Base-by-base conservation (phyloP, 176 grass and related monocot genomes). In the Typha latifolia region DNA sequence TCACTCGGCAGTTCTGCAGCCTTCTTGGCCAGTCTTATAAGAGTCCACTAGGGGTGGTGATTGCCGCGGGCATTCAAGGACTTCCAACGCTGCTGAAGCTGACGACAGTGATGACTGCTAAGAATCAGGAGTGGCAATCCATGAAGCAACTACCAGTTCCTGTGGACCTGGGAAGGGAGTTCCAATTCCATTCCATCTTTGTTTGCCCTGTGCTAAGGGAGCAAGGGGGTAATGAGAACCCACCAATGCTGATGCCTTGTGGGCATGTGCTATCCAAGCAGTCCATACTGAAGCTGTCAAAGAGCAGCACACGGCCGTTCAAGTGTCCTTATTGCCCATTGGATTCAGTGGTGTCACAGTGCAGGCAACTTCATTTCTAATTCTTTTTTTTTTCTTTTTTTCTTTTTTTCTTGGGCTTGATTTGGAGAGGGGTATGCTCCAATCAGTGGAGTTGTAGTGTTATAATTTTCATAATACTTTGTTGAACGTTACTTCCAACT, bases 111-210 rank as follows among this genome's bases (percentile, higher is more conserved):
- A 62, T 78, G 43, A 4, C 70, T 61, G 53, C 51, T 11, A 74
- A 74, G 65, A 68, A 53, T 16, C 62, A 66, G 70, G 81, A 84
- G 55, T 78, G 74, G 81, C 57, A 74, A 5, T 14, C 49, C 8
- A 65, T 84, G 81, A 74, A 84, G 49, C 66, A 84, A 51, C 47
- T 84, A n/a, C 81, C 75, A 23, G 72, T 78, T 47, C 75, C 81
- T 13, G 59, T 84, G 13, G 75, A 79, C 27, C 66, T 84, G 24
- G 8, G 61, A 12, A 74, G 12, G 9, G 75, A 84, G 27, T 79
- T 84, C 52, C 81, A 79, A 23, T 79, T 74, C 66, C 81, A 79
- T 48, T 84, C 81, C 0, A 49, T 84, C 34, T 78, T 84, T 18
- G 27, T 84, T 4, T 84, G 81, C 47, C 81, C 81, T 5, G 81